Evolutionary conservation across 139 green algal species (phyloP), one percentile per base, ranked within the genome.

Genomic region (Zygnema cylindricum): DNA sequence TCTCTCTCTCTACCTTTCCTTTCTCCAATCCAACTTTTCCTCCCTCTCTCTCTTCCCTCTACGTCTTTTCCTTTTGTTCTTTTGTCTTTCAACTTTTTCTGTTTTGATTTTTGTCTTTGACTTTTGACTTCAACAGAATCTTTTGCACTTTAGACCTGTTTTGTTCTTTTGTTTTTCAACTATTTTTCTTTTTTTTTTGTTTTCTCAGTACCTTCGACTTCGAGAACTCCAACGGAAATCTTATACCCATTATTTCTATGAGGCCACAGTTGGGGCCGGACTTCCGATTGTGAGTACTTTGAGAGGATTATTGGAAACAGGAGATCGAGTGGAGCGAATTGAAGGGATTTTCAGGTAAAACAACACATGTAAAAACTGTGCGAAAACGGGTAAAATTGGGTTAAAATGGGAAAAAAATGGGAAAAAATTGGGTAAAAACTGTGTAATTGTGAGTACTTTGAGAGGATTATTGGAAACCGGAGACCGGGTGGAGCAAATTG

Each of bases 161-260:
- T 73, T 36, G 3, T 0, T 77, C 1, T 1, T 7, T 1, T 77
- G 1, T 77, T 57, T 36, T 57, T 36, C 30, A n/a, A n/a, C n/a
- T n/a, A n/a, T n/a, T n/a, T n/a, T n/a, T n/a, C n/a, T n/a, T n/a
- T n/a, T n/a, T 25, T 25, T n/a, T 25, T 25, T 25, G 75, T n/a
- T n/a, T 32, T 82, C n/a, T 38, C 93, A 93, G 79, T 99, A 99
- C 94, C 84, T 93, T 25, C 89, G 89, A 2, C 92, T 99, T 39
- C 93, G 95, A 25, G 75, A 94, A 43, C 85, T 97, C 87, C 95
- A 98, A 93, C 86, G 97, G 1, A 92, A 95, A 39, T 95, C 90
- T 36, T 98, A 98, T 95, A 98, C 95, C 79, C 97, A 99, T 91
- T 99, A 96, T 92, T 98, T 99, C 88, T 98, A 98, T 85, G 96